Percentiles rank a stretch among this genome's conserved stretches.
Conservation (phyloP, 192 early-diverging fungal species). For the Coemansia asiatica region DNA sequence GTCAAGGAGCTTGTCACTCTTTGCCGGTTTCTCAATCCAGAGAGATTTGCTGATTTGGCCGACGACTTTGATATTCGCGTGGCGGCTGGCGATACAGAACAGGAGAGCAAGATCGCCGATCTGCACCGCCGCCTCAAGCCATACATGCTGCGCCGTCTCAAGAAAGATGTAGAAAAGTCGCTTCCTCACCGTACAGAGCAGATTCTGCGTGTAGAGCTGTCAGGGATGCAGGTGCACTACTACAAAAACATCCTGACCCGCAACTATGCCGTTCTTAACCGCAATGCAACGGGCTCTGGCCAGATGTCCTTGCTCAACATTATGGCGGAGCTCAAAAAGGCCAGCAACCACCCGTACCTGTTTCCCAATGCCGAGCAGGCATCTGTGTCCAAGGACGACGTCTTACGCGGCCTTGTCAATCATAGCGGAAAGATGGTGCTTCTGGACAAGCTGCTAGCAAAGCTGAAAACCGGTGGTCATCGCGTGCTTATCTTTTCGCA, state of each 20-base stretch:
- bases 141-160: slow-evolving; percentile 92
- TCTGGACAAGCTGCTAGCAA: slow-evolving; percentile 90
- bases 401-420: slow-evolving; percentile 76
- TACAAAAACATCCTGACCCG: slow-evolving; percentile 95
- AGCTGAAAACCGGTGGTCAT: slow-evolving; percentile 87
- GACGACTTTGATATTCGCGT: slow-evolving; percentile 73
- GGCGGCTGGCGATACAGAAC: slow-evolving; percentile 63
- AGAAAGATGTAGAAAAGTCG: slow-evolving; percentile 98
- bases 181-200: slow-evolving; percentile 94
- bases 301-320: slow-evolving; percentile 90
- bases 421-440: slow-evolving; percentile 99
- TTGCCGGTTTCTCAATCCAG: slow-evolving; percentile 92
- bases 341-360: slow-evolving; percentile 93
- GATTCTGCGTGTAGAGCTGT: slow-evolving; percentile 91
- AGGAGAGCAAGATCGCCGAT: slow-evolving; percentile 79
- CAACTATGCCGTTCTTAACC: slow-evolving; percentile 87
- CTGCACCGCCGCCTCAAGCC: slow-evolving; percentile 81
- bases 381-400: slow-evolving; percentile 66
- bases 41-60: slow-evolving; percentile 78
- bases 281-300: slow-evolving; percentile 60
- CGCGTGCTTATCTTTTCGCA: slow-evolving; percentile 98
- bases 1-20: slow-evolving; percentile 91
- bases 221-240: slow-evolving; percentile 85
- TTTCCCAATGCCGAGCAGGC: slow-evolving; percentile 74
- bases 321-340: slow-evolving; percentile 95